Conservation (phyloP, 345 rosid species). For the Eucalyptus erythrocorys region DNA sequence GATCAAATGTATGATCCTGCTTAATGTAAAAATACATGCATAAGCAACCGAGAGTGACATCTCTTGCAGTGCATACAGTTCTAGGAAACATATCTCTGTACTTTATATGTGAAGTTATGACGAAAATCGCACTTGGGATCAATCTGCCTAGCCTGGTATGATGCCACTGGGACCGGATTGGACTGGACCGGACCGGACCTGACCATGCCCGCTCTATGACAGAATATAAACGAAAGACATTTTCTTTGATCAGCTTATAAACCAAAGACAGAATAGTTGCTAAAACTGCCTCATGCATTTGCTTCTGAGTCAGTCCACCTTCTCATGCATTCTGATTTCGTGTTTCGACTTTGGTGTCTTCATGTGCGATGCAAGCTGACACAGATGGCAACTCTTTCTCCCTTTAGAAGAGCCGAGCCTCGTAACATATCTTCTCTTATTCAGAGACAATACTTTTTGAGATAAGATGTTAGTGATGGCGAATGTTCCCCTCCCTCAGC, state of each 20-base stretch:
- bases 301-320: not conserved
- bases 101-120: conserved; percentile 1
- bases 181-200: not conserved
- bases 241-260: not conserved
- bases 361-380: not conserved
- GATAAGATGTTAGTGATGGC: not conserved
- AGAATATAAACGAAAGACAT: not conserved
- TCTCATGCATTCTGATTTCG: not conserved
- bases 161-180: not conserved
- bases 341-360: not conserved
- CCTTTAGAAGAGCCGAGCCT: not conserved
- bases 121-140: not conserved
- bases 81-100: conserved; percentile 23
- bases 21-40: not conserved
- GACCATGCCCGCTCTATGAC: not conserved
- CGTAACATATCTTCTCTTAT: not conserved
- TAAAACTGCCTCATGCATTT: not conserved
- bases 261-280: not conserved
- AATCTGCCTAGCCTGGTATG: not conserved
- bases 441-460: not conserved
- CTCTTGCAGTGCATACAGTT: not conserved
- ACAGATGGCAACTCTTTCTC: not conserved
- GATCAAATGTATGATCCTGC: not conserved
- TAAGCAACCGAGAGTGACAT: not conserved
- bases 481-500: not conserved